Base-by-base conservation (phyloP, 768 basidiomycete species). In the Pulveroboletus sp. region DNA sequence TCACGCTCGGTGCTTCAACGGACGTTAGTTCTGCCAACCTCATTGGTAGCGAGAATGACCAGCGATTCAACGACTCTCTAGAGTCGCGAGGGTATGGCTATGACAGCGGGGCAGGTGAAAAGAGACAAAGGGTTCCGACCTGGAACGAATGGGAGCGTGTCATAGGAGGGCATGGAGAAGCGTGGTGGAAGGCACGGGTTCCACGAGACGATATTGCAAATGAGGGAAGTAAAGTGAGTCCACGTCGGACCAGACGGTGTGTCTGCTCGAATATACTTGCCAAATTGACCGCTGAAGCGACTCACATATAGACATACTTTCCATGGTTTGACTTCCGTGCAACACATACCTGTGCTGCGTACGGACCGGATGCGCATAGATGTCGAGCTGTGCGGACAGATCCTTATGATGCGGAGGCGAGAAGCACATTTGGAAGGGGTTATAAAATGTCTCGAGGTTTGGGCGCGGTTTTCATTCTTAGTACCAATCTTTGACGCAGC, bases 371-470 rank as follows among this genome's bases (percentile, higher is more conserved):
- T 91, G 85, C 78, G 76, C 43, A 80, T 87, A 37, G 89, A 91
- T 58, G 89, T 89, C 33, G 86, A 85, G 58, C 73, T 91, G 14
- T 84, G 84, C 59, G 86, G 85, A 5, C 84, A 90, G 60, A 63
- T 86, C 41, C 71, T 91, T 18, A 76, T 85, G 56, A 80, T 89
- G 80, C 71, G 70, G 31, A 71, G 88, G 38, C 75, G 88, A 58
- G 82, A 84, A 61, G 71, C 74, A 50, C 87, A 90, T 64, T 70
- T 91, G 32, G 72, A 70, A 47, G 84, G 86, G 60, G 80, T 88
- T 28, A 60, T 83, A 11, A 70, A 74, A 15, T 82, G 80, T 57
- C 72, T 88, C 31, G 71, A 79, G 61, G 86, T 78, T 58, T 24
- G 70, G 52, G 27, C 15, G 35, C 32, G 39, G 12, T 47, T 37